Percentiles rank a stretch among this genome's conserved stretches.
phyloP scores from a whole-genome alignment of 2,329 filamentous ascomycete species.

The Penicillium capsulatum region DNA sequence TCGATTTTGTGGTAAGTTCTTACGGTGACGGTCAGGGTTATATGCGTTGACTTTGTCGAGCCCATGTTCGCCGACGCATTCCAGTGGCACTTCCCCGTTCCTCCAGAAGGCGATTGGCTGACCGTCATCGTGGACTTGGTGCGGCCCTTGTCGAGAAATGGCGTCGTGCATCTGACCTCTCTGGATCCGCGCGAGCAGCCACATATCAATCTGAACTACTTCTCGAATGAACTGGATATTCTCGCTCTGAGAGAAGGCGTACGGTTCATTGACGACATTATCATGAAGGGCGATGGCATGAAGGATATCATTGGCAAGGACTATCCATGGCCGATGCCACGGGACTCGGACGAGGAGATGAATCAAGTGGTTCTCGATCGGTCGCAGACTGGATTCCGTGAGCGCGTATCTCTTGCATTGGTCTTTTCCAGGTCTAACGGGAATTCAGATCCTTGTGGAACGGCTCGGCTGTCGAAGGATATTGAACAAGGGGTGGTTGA shows the following conservation, averaged over 20 bases:
- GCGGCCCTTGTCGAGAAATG: conserved; percentile 44
- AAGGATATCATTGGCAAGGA: conserved; percentile 34
- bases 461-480: conserved; percentile 48
- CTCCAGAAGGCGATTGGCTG: conserved; percentile 46
- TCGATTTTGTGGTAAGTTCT: conserved; percentile 53
- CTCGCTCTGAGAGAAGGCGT: conserved; percentile 56
- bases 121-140: conserved; percentile 53
- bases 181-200: conserved; percentile 35
- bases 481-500: conserved; percentile 53
- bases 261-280: conserved; percentile 50
- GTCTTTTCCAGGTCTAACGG: not conserved
- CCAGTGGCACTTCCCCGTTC: conserved; percentile 46
- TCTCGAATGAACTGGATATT: conserved; percentile 50
- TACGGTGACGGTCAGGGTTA: not conserved
- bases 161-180: conserved; percentile 39
- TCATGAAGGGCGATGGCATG: conserved; percentile 54
- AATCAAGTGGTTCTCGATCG: conserved; percentile 52
- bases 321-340: conserved; percentile 59
- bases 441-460: conserved; percentile 49
- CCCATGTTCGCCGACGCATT: conserved; percentile 52
- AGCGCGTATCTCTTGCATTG: not conserved
- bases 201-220: conserved; percentile 42
- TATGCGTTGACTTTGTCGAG: not conserved
- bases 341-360: conserved; percentile 53
- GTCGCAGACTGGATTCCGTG: conserved; percentile 46